Percentiles rank a stretch among this genome's conserved stretches.
These are phyloP conservation scores for Ophiostoma populinum DNA, from an alignment of 2,329 filamentous ascomycete species.

Conservation along the genomic window DNA sequence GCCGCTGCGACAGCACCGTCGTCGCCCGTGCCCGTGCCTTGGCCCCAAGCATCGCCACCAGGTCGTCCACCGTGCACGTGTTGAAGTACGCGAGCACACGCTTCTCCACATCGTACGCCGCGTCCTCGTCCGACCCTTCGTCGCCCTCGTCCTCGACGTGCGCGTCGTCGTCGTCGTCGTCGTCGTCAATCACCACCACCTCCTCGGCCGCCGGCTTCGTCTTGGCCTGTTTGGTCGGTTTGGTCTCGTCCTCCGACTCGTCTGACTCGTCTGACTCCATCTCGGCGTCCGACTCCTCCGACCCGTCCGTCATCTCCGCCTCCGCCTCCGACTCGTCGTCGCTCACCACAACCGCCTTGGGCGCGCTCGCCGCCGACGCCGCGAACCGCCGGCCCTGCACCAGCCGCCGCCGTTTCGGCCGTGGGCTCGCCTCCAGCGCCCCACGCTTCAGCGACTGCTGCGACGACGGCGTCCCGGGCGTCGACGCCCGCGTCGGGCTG, in stretches of 20 bases:
- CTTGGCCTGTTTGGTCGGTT: neutral
- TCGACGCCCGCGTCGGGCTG: slow-evolving; percentile 5
- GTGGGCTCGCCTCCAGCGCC: slow-evolving; percentile 7
- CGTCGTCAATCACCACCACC: slow-evolving; percentile 9
- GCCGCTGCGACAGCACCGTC: slow-evolving; percentile 53
- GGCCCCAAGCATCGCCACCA: slow-evolving; percentile 60
- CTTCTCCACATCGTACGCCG: slow-evolving; percentile 13
- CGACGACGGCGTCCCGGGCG: slow-evolving; percentile 6
- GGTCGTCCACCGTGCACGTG: slow-evolving; percentile 52
- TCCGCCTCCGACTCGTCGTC: slow-evolving; percentile 10
- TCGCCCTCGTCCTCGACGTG: slow-evolving; percentile 6
- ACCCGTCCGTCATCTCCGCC: slow-evolving; percentile 16
- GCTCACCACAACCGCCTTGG: slow-evolving; percentile 7
- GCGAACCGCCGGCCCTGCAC: slow-evolving; percentile 13
- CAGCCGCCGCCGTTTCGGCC: slow-evolving; percentile 15
- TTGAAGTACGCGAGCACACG: slow-evolving; percentile 69
- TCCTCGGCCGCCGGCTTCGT: slow-evolving; percentile 19
- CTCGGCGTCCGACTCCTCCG: slow-evolving; percentile 24
- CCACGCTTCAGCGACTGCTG: slow-evolving; percentile 6
- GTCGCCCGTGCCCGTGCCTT: slow-evolving; percentile 53
- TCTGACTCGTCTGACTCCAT: slow-evolving; percentile 15
- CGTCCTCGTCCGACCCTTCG: slow-evolving; percentile 18
- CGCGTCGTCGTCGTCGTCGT: slow-evolving; percentile 17
- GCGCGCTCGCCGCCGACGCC: slow-evolving; percentile 4
- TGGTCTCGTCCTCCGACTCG: slow-evolving; percentile 23